Evolutionary conservation across 345 rosid genomes (phyloP), one percentile per base, ranked within the genome.

Genomic region (Iberis pinnata): DNA sequence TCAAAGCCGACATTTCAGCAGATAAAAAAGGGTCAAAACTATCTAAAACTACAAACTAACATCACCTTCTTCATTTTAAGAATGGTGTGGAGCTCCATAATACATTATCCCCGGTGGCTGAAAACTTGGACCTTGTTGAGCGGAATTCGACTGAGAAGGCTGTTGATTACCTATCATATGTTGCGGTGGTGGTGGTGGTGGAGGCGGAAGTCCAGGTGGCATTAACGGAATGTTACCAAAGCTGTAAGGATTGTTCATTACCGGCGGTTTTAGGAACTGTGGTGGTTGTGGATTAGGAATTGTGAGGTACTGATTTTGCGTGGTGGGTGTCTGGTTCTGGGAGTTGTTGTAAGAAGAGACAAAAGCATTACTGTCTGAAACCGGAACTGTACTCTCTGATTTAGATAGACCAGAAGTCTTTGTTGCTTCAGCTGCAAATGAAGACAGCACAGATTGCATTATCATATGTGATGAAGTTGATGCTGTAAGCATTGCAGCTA

Each of bases 401-500:
- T 82, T 78, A 0, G 71, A 64, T 19, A 87, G 68, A 37, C 73
- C 74, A 12, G 80, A 86, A 53, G 58, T 83, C 68, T 80, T 78
- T 17, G 97, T 95, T 61, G 85, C 88, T 76, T 88, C 83, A 6
- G 97, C 98, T 10, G 98, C 97, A 53, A 92, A 85, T 15, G 97
- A 68, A 11, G 95, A 92, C 20, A 92, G 78, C 53, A 85, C 90
- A 18, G 94, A 83, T 20, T 78, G 94, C 98, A 85, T 88, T 45
- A 92, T 92, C 80, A 92, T 58, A 43, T 85, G 93, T 24, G 98
- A 88, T 29, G 95, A 88, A 70, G 79, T 81, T 2, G 97, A 92
- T 25, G 98, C 97, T 27, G 95, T 93, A 64, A 92, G 93, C 88
- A 88, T 89, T 0, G 97, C 98, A 63, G 96, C 98, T 63, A 92